phyloP scores from a whole-genome alignment of 2,329 filamentous ascomycete species.

The Verticillium zaregamsianum region DNA sequence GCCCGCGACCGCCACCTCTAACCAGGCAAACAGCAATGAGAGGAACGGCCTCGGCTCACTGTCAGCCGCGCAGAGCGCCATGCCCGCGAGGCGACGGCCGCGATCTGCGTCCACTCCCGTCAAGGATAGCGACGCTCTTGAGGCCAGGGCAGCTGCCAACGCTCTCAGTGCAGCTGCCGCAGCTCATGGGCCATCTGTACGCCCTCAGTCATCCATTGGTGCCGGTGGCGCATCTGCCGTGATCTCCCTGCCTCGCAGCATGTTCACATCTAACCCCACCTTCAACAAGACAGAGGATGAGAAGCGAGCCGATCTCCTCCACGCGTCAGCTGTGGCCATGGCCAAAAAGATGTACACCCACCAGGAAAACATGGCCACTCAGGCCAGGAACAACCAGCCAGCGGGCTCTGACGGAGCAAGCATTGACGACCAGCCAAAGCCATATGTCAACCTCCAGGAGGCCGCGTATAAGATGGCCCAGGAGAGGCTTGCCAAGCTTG shows the following conservation, averaged over 20 bases:
- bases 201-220: constrained; percentile 42
- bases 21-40: constrained; percentile 32
- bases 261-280: constrained; percentile 75
- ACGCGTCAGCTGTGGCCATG: constrained; percentile 84
- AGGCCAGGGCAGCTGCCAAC: constrained; percentile 57
- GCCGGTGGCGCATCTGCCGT: constrained; percentile 64
- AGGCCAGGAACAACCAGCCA: constrained; percentile 36
- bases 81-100: constrained; percentile 50
- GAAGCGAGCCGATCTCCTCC: constrained; percentile 66
- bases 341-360: constrained; percentile 78
- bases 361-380: constrained; percentile 59
- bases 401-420: constrained; percentile 24
- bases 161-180: constrained; percentile 70
- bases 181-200: constrained; percentile 52
- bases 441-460: constrained; percentile 69
- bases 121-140: constrained; percentile 39
- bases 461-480: constrained; percentile 82
- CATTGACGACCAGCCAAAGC: constrained; percentile 42
- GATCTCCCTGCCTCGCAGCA: constrained; percentile 64
- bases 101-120: constrained; percentile 62
- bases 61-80: constrained; percentile 73
- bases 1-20: constrained; percentile 24
- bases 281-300: constrained; percentile 73
- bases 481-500: constrained; percentile 75
- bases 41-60: constrained; percentile 50